Conservation (phyloP, 352 stramenopile genomes). For the Globisporangium carolinianum region DNA sequence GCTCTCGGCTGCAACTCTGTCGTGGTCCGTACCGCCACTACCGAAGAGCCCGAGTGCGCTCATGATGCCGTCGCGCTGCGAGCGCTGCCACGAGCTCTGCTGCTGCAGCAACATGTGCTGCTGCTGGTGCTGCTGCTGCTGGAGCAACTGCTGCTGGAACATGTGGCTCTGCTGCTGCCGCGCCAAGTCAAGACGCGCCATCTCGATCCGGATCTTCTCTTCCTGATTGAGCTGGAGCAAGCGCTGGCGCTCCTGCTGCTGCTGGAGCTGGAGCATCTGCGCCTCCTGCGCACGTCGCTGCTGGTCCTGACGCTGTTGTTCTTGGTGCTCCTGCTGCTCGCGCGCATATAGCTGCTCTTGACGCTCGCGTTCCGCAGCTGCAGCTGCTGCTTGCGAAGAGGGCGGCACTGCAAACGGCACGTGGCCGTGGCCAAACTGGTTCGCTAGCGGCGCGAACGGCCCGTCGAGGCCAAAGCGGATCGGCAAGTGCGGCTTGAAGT, state of each 20-base stretch:
- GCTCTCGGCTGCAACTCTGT: not conserved
- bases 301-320: constrained; percentile 25
- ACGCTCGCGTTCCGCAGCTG: constrained; percentile 24
- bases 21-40: not conserved
- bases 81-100: constrained; percentile 70
- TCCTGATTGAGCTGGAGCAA: constrained; percentile 61
- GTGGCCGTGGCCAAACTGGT: constrained; percentile 65
- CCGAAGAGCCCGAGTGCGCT: constrained; percentile 68
- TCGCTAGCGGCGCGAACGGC: constrained; percentile 65
- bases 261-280: constrained; percentile 52
- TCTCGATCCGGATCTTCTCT: constrained; percentile 78
- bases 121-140: constrained; percentile 36
- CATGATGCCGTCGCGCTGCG: constrained; percentile 74
- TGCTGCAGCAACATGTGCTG: constrained; percentile 69
- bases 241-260: constrained; percentile 66
- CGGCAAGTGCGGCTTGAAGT: constrained; percentile 86
- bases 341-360: constrained; percentile 36
- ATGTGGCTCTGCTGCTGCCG: constrained; percentile 61
- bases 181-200: constrained; percentile 69
- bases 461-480: constrained; percentile 78
- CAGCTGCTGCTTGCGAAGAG: constrained; percentile 7
- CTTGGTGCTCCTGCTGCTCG: constrained; percentile 24
- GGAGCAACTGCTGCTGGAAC: constrained; percentile 45
- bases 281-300: constrained; percentile 52
- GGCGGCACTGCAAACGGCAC: constrained; percentile 51